Evolutionary conservation across 306 rosid species (phyloP).

Genomic region (Cyamopsis tetragonoloba): DNA sequence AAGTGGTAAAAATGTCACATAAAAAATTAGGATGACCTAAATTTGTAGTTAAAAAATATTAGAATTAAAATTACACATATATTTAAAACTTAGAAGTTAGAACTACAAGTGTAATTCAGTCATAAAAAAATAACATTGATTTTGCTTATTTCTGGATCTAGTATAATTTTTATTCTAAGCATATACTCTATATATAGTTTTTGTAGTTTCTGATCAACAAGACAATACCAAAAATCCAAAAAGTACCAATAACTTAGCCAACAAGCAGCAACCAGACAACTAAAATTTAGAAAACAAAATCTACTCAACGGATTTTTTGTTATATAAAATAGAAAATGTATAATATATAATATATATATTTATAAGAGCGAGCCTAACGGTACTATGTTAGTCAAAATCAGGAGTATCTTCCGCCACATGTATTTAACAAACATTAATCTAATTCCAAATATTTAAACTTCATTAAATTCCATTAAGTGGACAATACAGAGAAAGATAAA

Average conservation of each 20-base stretch:
- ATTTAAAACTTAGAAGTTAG: too few species aligned
- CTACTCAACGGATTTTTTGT: conserved; percentile 11
- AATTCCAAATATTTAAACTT: too few species aligned
- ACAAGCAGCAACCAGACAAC: background rate
- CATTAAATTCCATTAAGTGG: too few species aligned
- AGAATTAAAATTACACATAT: too few species aligned
- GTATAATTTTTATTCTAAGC: background rate
- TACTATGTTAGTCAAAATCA: conserved; percentile 2
- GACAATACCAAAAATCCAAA: background rate
- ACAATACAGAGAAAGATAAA: too few species aligned
- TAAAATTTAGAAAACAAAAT: background rate
- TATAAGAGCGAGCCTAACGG: background rate
- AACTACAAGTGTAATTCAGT: too few species aligned
- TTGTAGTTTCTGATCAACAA: conserved; percentile 1
- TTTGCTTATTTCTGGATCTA: background rate
- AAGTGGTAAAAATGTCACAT: too few species aligned
- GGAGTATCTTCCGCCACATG: background rate
- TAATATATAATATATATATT: background rate
- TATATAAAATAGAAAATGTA: background rate
- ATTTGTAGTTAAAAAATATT: too few species aligned
- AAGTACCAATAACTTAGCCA: background rate
- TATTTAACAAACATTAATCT: too few species aligned
- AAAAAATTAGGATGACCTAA: too few species aligned
- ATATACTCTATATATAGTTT: background rate
- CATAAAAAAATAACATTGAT: too few species aligned